A percentile compares a stretch with the other conserved stretches of the same genome.
These are phyloP conservation scores for Saccharomycopsis sp. DNA, from an alignment of 805 yeast genomes.

Conservation along the genomic window DNA sequence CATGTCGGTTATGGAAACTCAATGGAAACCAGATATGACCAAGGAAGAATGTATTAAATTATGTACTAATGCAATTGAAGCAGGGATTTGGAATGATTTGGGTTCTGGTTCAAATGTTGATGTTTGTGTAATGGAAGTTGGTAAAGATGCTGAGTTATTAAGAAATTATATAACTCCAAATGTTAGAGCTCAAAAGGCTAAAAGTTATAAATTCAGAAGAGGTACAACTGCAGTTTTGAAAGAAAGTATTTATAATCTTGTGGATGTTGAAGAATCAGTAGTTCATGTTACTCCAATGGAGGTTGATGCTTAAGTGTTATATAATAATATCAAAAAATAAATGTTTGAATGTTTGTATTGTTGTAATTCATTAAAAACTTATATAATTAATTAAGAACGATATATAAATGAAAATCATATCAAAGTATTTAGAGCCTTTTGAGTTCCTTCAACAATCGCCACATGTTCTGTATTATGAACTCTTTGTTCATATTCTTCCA, in stretches of 20 bases:
- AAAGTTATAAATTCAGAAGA: slow-evolving; percentile 74
- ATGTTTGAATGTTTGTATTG: no score
- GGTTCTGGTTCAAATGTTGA: slow-evolving; percentile 99
- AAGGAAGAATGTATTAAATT: slow-evolving; percentile 87
- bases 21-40: slow-evolving; percentile 70
- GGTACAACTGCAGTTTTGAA: slow-evolving; percentile 89
- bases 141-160: slow-evolving; percentile 73
- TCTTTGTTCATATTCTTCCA: slow-evolving; percentile 71
- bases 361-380: no score
- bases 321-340: not conserved
- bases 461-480: slow-evolving; percentile 79
- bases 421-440: slow-evolving; percentile 40
- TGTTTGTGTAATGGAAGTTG: slow-evolving; percentile 91
- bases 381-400: no score
- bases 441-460: slow-evolving; percentile 90
- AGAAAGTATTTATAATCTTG: slow-evolving; percentile 47
- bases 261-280: slow-evolving; percentile 53
- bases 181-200: slow-evolving; percentile 70
- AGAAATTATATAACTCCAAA: slow-evolving; percentile 91
- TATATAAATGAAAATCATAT: no score
- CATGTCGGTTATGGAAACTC: slow-evolving; percentile 90
- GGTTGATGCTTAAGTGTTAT: slow-evolving; percentile 29
- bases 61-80: slow-evolving; percentile 87
- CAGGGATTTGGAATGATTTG: slow-evolving; percentile 98
- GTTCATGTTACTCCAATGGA: slow-evolving; percentile 34